These are phyloP conservation scores for Silybum marianum DNA, from an alignment of 129 eudicot genomes.

Conservation along the genomic window DNA sequence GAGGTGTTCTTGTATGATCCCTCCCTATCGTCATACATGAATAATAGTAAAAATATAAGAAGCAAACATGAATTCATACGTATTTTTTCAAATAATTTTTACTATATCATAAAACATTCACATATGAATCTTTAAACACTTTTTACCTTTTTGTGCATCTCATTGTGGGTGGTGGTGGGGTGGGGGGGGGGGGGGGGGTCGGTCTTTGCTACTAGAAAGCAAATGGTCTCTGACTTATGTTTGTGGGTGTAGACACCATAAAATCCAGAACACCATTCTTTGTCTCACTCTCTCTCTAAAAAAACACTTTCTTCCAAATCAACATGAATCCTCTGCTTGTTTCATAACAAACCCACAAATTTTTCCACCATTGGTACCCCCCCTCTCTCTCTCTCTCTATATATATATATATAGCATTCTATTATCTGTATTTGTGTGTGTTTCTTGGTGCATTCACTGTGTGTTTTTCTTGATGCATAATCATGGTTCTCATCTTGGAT, in stretches of 20 bases:
- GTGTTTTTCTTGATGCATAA: background rate
- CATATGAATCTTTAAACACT: too few species aligned
- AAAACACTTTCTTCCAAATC: background rate
- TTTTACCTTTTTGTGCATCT: too few species aligned
- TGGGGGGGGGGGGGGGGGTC: background rate
- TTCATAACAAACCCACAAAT: background rate
- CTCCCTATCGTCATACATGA: too few species aligned
- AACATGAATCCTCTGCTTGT: background rate
- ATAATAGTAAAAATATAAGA: too few species aligned
- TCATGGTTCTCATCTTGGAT: background rate
- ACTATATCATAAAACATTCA: too few species aligned
- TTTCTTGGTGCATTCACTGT: background rate
- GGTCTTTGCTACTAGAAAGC: background rate
- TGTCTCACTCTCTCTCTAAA: background rate
- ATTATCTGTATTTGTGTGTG: background rate
- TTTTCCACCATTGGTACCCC: constrained; percentile 1
- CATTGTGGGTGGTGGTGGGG: too few species aligned
- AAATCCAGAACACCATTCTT: background rate
- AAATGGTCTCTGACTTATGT: background rate
- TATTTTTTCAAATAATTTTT: background rate
- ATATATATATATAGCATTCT: background rate
- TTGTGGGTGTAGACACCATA: background rate
- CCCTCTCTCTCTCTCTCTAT: background rate
- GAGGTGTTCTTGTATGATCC: too few species aligned
- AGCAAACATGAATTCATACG: background rate